Base-by-base conservation (phyloP, 495 filamentous ascomycete genomes). In the Lepraria neglecta region DNA sequence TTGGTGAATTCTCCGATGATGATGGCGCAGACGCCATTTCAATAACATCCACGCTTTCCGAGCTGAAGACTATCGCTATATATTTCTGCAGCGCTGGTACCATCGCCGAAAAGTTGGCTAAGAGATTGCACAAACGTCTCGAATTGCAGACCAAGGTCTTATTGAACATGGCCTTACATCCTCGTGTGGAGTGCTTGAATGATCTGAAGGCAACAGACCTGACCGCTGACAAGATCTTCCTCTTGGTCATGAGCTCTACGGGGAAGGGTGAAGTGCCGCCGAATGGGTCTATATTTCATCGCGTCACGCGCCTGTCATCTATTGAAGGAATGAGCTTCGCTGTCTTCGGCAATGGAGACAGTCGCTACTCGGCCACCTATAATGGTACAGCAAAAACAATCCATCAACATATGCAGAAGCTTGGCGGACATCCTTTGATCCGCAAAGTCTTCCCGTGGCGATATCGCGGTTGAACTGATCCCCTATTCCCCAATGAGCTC, bases 321-420 rank as follows among this genome's bases (percentile, higher is more conserved):
- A 54, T 38, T 24, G 33, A 50, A 14, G 46, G 56, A 33, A 47
- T 56, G 21, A 57, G 58, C 21, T 69, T 62, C 42, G 55, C 56
- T 15, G 35, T 70, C 38, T 70, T 66, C 45, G 65, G 67, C 28
- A 67, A 67, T 33, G 67, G 67, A 7, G 67, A 70, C 45, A 70
- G 67, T 59, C 56, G 60, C 6, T 70, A 69, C 47, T 48, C 46
- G 31, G 56, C 40, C 40, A 67, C 68, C 1, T 70, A 57, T 56
- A 70, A 70, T 40, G 67, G 58, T 24, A 67, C 68, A 17, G 67
- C 68, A 19, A 38, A 19, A 4, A 47, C 28, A 6, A 21, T 70
- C 10, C 28, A 65, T 43, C 19, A 47, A 28, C 45, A 50, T 9
- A 43, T 69, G 35, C 38, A 47, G 27, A 17, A 56, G 4, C 42